Evolutionary conservation across 2,329 filamentous ascomycete species (phyloP).

Genomic region (Penicillium sp.): DNA sequence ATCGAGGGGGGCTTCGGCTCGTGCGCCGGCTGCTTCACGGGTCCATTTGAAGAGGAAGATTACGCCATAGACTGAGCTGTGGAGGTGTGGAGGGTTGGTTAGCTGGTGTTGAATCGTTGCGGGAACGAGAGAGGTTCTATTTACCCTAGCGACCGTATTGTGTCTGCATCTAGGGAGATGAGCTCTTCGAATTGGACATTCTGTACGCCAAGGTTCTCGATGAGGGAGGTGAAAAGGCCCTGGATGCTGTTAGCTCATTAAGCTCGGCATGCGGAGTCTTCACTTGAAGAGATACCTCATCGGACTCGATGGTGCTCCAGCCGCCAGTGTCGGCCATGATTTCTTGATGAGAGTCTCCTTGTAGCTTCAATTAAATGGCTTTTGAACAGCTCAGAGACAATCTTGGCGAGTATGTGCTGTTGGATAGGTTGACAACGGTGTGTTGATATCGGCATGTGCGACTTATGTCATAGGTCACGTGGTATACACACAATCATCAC

Average conservation of each 20-base stretch:
- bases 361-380: background rate
- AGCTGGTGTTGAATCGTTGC: constrained; percentile 7
- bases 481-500: background rate
- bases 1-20: constrained; percentile 72
- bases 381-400: background rate
- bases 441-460: constrained; percentile 11
- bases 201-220: constrained; percentile 89
- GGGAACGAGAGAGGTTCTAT: background rate
- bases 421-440: background rate
- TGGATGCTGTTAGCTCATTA: constrained; percentile 38
- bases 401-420: background rate
- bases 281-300: constrained; percentile 70
- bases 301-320: constrained; percentile 98
- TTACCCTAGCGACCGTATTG: constrained; percentile 52
- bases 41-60: constrained; percentile 97
- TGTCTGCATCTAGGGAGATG: constrained; percentile 79
- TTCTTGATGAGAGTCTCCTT: background rate
- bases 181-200: constrained; percentile 97
- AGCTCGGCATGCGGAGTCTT: background rate
- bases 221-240: constrained; percentile 97
- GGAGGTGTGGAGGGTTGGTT: constrained; percentile 12
- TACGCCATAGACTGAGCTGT: constrained; percentile 83
- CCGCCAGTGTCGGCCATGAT: constrained; percentile 67
- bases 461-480: constrained; percentile 21
- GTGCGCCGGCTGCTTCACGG: constrained; percentile 66